Conservation (phyloP, 2,329 filamentous ascomycete species). For the Penicillium sp. region DNA sequence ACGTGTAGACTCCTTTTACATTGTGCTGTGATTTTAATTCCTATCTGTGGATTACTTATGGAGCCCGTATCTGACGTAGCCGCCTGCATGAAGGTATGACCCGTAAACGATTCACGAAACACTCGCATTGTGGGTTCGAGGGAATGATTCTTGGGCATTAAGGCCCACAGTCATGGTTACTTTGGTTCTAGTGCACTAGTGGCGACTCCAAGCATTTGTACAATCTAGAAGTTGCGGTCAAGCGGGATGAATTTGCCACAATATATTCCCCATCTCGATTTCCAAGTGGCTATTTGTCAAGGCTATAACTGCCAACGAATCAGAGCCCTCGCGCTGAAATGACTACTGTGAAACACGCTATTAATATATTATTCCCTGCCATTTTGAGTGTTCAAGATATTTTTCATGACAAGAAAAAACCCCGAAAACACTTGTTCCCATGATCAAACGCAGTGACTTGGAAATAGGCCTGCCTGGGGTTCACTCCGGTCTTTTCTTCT, state of each 20-base stretch:
- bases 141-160: not conserved
- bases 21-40: not conserved
- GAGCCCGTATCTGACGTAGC: not conserved
- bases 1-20: constrained; percentile 7
- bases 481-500: not conserved
- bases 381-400: not conserved
- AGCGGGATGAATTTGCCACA: constrained; percentile 12
- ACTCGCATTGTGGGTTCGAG: not conserved
- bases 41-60: not conserved
- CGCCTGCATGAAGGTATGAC: not conserved
- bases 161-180: not conserved
- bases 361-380: not conserved
- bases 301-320: not conserved
- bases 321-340: not conserved
- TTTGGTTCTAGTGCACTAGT: constrained; percentile 22
- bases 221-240: constrained; percentile 14
- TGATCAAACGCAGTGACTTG: not conserved
- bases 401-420: not conserved
- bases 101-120: not conserved
- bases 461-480: not conserved
- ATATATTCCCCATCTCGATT: not conserved
- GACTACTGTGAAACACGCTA: constrained; percentile 5
- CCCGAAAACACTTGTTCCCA: not conserved
- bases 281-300: not conserved
- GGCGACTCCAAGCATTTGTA: constrained; percentile 5